Base-by-base conservation (phyloP, 495 filamentous ascomycete species). In the Lasiosphaeris hirsuta region DNA sequence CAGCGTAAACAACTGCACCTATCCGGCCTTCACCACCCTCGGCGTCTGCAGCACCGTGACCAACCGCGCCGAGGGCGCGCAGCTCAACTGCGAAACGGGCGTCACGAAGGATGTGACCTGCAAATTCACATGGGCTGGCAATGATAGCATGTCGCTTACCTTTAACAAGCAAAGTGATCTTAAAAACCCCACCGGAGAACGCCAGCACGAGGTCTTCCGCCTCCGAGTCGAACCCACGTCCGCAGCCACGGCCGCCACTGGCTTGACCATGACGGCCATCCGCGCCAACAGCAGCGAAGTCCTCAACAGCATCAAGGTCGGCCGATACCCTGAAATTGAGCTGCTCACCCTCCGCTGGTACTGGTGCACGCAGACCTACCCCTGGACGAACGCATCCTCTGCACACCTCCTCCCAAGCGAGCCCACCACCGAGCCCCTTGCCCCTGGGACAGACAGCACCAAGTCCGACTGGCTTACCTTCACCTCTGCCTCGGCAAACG, bases 21-120 rank as follows among this genome's bases (percentile, higher is more conserved):
- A 46, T 42, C 49, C 41, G 2, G 37, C 42, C 23, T 62, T 62
- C 36, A 34, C 41, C 5, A 61, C 58, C 7, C 37, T 65, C 7
- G 63, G 44, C 13, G 15, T 62, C 2, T 65, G 63, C 42, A 35
- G 45, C 7, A 15, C 36, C 17, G 39, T 59, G 19, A 19, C 7
- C 2, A 44, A 54, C 17, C n/a, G 13, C 17, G 33, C 50, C 7
- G 34, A 41, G 3, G 40, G 13, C 3, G 13, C 18, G 7, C 19
- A 19, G 5, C 17, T 11, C 15, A 17, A 15, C 5, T 59, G 57
- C 51, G 41, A 41, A 14, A 43, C 18, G 2, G 48, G 48, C 9
- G 11, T 39, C 35, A 17, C 35, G 11, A 39, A 18, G 34, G 48
- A 51, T 39, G 7, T 39, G 1, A 51, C 48, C 13, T 51, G 48